A percentile compares a stretch with the other conserved stretches of the same genome.
Conservation (phyloP, 352 stramenopile species). For the Phytophthora nicotianae region DNA sequence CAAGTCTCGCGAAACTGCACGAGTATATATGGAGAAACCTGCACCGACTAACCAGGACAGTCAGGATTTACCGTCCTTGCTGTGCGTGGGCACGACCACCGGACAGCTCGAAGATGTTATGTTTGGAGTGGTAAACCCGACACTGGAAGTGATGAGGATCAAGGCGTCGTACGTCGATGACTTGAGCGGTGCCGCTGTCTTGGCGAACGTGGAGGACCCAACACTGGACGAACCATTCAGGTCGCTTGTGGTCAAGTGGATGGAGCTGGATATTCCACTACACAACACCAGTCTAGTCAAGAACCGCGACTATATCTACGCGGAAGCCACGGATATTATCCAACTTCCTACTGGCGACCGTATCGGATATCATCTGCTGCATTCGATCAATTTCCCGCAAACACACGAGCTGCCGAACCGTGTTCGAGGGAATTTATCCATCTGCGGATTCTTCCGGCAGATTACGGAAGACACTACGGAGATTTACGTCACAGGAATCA, state of each 20-base stretch:
- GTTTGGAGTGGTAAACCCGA: constrained; percentile 43
- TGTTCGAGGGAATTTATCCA: constrained; percentile 30
- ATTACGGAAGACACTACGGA: constrained; percentile 10
- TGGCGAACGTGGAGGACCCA: constrained; percentile 42
- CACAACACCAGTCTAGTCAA: constrained; percentile 38
- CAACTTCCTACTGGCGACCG: constrained; percentile 34
- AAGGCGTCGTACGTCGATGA: constrained; percentile 48
- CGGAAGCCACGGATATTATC: constrained; percentile 51
- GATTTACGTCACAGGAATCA: constrained; percentile 37
- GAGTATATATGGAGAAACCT: constrained; percentile 34
- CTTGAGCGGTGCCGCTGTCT: constrained; percentile 39
- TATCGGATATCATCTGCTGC: constrained; percentile 48
- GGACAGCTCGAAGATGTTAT: constrained; percentile 40
- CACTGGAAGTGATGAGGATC: constrained; percentile 35
- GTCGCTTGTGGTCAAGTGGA: constrained; percentile 40
- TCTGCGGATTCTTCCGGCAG: constrained; percentile 38
- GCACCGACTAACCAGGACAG: constrained; percentile 8
- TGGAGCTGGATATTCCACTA: constrained; percentile 36
- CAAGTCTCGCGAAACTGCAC: constrained; percentile 32
- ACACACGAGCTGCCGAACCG: constrained; percentile 22
- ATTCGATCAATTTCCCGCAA: constrained; percentile 37
- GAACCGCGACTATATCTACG: constrained; percentile 52
- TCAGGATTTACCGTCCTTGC: constrained; percentile 34
- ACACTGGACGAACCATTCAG: constrained; percentile 53
- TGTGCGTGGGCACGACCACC: constrained; percentile 29